Percentiles rank a stretch among this genome's conserved stretches.
phyloP scores from a whole-genome alignment of 768 basidiomycete genomes.

The Daedaleopsis nitida region DNA sequence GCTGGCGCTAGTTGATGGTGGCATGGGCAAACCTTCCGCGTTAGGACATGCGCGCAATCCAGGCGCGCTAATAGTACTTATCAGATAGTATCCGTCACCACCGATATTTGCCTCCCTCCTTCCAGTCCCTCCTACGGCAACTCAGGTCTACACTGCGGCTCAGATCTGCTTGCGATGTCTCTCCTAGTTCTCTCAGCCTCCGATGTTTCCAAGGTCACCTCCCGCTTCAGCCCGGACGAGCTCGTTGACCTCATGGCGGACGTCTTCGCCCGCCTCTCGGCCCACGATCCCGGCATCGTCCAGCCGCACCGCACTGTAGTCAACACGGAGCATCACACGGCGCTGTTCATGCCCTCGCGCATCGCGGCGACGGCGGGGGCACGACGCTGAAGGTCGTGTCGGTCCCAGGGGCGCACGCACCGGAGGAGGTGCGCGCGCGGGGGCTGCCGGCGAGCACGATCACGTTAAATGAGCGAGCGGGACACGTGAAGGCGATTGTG shows the following conservation, averaged over 20 bases:
- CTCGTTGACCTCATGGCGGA: slow-evolving; percentile 59
- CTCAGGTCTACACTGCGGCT: too few relatives aligned
- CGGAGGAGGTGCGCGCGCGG: slow-evolving; percentile 30
- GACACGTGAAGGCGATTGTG: slow-evolving; percentile 70
- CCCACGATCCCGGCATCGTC: slow-evolving; percentile 12
- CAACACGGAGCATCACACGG: slow-evolving; percentile 53
- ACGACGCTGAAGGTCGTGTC: slow-evolving; percentile 83
- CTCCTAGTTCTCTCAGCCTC: slow-evolving; percentile 28
- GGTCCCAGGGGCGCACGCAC: slow-evolving; percentile 51
- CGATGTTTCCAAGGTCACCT: slow-evolving; percentile 56
- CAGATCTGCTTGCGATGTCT: too few relatives aligned
- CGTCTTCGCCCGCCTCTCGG: slow-evolving; percentile 54
- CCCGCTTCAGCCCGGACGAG: slow-evolving; percentile 45
- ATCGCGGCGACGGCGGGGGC: slow-evolving; percentile 39
- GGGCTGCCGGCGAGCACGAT: slow-evolving; percentile 81
- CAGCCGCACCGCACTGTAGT: slow-evolving; percentile 64
- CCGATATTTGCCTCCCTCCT: too few relatives aligned
- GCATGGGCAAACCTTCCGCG: too few relatives aligned
- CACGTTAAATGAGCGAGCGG: slow-evolving; percentile 70
- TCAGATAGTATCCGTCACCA: too few relatives aligned
- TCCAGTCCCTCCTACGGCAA: too few relatives aligned
- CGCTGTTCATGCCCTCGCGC: slow-evolving; percentile 85
- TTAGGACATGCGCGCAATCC: too few relatives aligned
- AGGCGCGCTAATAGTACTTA: too few relatives aligned
- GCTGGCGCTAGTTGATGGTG: too few relatives aligned